Conservation (phyloP, 352 stramenopile species). For the Phytopythium aichiense region DNA sequence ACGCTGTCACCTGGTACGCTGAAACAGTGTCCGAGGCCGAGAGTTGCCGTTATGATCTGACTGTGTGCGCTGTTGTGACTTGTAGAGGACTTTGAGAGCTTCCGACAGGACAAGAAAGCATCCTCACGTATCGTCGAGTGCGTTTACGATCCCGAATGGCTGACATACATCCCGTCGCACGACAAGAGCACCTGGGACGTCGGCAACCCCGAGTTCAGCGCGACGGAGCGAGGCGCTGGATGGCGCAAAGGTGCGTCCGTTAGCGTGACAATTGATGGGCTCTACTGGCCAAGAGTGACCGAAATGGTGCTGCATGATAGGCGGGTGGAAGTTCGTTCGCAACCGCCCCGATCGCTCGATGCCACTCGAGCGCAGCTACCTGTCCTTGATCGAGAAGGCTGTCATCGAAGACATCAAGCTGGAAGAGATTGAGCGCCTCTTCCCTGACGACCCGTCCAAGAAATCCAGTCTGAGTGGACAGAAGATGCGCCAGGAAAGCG, state of each 20-base stretch:
- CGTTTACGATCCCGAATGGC: conserved; percentile 75
- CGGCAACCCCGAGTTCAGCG: conserved; percentile 61
- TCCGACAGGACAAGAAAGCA: conserved; percentile 78
- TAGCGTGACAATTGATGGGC: not conserved
- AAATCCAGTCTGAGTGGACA: conserved; percentile 31
- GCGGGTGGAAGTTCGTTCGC: conserved; percentile 74
- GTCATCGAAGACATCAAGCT: conserved; percentile 72
- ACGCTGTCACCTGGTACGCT: conserved; percentile 64
- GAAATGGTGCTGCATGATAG: conserved; percentile 15
- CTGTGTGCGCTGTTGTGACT: not conserved
- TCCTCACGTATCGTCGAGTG: conserved; percentile 82
- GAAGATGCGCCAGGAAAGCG: conserved; percentile 35
- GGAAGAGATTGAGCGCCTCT: conserved; percentile 79
- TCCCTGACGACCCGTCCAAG: conserved; percentile 62
- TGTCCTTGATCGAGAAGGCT: conserved; percentile 66
- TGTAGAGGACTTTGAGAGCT: conserved; percentile 71
- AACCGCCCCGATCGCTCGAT: conserved; percentile 58
- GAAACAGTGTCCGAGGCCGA: not conserved
- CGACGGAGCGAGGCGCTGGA: conserved; percentile 54
- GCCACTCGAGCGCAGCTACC: conserved; percentile 55
- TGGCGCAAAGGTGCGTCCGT: conserved; percentile 67
- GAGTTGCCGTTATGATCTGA: not conserved
- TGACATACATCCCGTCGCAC: conserved; percentile 81
- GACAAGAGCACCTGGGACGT: conserved; percentile 78
- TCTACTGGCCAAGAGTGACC: not conserved